These are phyloP conservation scores for Suillus luteus DNA, from an alignment of 768 basidiomycete species.

Conservation along the genomic window DNA sequence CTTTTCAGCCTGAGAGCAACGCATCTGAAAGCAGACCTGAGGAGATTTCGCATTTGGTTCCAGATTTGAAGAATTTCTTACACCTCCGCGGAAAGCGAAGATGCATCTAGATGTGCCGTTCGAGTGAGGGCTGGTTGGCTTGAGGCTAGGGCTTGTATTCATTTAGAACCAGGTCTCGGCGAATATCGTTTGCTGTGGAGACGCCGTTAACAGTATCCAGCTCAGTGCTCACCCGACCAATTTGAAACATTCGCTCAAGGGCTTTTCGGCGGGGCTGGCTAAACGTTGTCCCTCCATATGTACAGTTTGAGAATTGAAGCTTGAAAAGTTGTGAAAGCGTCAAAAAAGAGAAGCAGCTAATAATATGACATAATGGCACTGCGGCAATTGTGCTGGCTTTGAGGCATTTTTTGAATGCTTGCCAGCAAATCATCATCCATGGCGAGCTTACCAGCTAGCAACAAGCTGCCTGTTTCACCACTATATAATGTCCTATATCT, in stretches of 20 bases:
- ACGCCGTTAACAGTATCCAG: too few relatives aligned
- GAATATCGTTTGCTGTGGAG: too few relatives aligned
- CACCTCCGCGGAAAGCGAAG: background rate
- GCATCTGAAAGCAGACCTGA: background rate
- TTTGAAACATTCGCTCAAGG: too few relatives aligned
- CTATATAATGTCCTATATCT: background rate
- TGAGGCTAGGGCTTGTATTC: too few relatives aligned
- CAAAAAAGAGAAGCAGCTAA: too few relatives aligned
- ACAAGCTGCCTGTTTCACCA: background rate
- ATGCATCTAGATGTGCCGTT: too few relatives aligned
- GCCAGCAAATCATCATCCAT: background rate
- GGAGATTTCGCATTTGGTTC: background rate
- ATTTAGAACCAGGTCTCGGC: too few relatives aligned
- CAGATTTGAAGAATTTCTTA: background rate
- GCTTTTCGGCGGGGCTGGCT: too few relatives aligned
- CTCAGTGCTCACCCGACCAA: too few relatives aligned
- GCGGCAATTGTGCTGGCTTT: background rate
- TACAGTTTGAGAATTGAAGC: too few relatives aligned
- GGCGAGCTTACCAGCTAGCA: background rate
- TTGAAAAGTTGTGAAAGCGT: too few relatives aligned
- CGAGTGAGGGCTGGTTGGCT: background rate
- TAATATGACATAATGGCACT: background rate
- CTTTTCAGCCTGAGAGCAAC: background rate
- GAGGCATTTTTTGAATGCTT: background rate
- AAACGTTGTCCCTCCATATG: too few relatives aligned